Base-by-base conservation (phyloP, 495 filamentous ascomycete species). In the Stereocaulon alpinum region DNA sequence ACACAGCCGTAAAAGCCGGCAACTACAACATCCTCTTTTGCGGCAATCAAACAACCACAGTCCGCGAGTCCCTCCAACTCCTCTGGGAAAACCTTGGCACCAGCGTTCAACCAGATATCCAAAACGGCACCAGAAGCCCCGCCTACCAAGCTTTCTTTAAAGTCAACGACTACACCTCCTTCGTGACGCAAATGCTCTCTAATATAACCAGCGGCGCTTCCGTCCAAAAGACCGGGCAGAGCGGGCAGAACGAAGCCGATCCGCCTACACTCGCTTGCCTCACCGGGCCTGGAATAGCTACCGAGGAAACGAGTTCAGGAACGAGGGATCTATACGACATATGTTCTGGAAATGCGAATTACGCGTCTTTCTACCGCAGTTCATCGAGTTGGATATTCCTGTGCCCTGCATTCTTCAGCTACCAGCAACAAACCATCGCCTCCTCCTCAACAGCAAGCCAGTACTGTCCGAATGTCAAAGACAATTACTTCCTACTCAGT, bases 91-190 rank as follows among this genome's bases (percentile, higher is more conserved):
- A 52, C 34, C 11, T 52, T 12, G 7, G 12, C 30, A 4, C 7
- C n/a, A 10, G 1, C n/a, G 2, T 37, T 1, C n/a, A 6, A 37
- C 6, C 30, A 32, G 7, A 29, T 7, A 18, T 29, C n/a, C 2
- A 7, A 7, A 18, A 7, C 15, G 49, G 49, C 30, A 22, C 17
- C 12, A 1, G 6, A 12, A 52, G 18, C 34, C 2, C 30, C n/a
- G 49, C 49, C n/a, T 52, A 34, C 17, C 27, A 52, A 52, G 49
- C 49, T 4, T 52, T 52, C 29, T 52, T 52, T 27, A 52, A 52
- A 32, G 17, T 11, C 30, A 6, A 20, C 3, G 29, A 52, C 11
- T 52, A 34, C 6, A 18, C 9, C 4, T 6, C 1, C 1, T 52
- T 52, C 15, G 34, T 52, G 5, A 2, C 32, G 7, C n/a, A 52